These are phyloP conservation scores for Colletotrichum godetiae DNA, from an alignment of 2,329 filamentous ascomycete genomes.

Conservation along the genomic window DNA sequence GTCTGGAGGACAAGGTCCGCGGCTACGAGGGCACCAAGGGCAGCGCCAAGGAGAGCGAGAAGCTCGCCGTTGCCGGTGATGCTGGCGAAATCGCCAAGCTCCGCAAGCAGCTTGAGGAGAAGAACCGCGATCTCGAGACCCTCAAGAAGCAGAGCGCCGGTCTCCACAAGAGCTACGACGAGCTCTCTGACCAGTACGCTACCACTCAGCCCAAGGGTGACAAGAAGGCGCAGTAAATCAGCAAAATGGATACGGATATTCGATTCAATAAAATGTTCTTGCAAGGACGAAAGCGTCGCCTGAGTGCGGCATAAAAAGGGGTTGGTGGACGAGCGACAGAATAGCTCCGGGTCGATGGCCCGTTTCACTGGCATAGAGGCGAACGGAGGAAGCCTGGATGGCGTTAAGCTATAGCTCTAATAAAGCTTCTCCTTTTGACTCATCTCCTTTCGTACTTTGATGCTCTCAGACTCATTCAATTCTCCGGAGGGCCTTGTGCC, in stretches of 20 bases:
- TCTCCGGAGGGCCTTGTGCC: background rate
- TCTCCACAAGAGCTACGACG: slow-evolving; percentile 85
- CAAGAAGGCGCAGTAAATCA: slow-evolving; percentile 67
- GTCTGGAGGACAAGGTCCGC: slow-evolving; percentile 93
- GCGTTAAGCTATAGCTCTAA: slow-evolving; percentile 20
- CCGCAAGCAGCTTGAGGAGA: slow-evolving; percentile 78
- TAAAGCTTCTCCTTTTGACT: slow-evolving; percentile 8
- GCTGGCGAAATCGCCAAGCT: slow-evolving; percentile 79
- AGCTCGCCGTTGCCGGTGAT: slow-evolving; percentile 78
- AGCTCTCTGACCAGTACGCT: slow-evolving; percentile 84
- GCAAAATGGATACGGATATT: background rate
- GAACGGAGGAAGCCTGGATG: slow-evolving; percentile 6
- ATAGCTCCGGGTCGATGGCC: background rate
- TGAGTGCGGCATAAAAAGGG: background rate
- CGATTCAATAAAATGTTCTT: too few relatives aligned
- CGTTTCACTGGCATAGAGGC: background rate
- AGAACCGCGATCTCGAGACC: slow-evolving; percentile 85
- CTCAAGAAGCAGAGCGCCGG: slow-evolving; percentile 94
- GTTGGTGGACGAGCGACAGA: background rate
- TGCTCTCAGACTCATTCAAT: background rate
- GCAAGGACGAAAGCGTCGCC: background rate
- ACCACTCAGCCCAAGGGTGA: slow-evolving; percentile 62
- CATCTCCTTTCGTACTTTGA: background rate
- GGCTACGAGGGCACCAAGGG: slow-evolving; percentile 72
- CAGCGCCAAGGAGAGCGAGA: slow-evolving; percentile 74